phyloP scores from a whole-genome alignment of 345 rosid species.

The Passiflora organensis region DNA sequence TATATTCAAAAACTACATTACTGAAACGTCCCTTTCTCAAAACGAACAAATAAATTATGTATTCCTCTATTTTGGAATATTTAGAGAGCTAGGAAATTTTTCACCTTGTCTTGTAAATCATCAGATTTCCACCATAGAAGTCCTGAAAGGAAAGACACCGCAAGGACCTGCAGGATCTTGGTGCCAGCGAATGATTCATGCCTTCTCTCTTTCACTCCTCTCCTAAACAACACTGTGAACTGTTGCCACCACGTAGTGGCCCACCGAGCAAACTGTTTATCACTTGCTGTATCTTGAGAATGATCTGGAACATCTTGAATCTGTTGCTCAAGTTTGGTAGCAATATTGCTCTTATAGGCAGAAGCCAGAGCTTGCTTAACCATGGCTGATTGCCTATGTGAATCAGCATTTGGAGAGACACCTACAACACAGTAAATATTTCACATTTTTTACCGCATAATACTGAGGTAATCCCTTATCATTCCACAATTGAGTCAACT shows the following conservation, averaged over 20 bases:
- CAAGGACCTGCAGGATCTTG: constrained; percentile 35
- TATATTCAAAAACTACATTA: neutral
- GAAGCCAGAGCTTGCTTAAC: constrained; percentile 33
- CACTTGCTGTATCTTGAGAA: constrained; percentile 10
- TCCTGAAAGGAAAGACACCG: constrained; percentile 31
- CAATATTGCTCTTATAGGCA: constrained; percentile 33
- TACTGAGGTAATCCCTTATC: no score
- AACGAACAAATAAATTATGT: no score
- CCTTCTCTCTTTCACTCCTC: constrained; percentile 50
- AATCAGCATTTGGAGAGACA: constrained; percentile 25
- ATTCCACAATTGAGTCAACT: no score
- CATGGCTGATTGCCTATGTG: constrained; percentile 22
- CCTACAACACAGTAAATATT: constrained; percentile 29
- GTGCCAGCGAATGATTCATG: constrained; percentile 35
- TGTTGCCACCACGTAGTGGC: constrained; percentile 60
- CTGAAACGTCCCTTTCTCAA: neutral
- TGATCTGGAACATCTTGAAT: constrained; percentile 17
- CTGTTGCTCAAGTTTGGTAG: constrained; percentile 31
- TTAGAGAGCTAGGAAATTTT: neutral
- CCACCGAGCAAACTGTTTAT: constrained; percentile 27
- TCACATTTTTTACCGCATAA: no score
- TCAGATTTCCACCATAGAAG: constrained; percentile 49
- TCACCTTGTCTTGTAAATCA: constrained; percentile 63
- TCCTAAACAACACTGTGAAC: constrained; percentile 31
- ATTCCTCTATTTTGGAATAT: no score